A percentile compares a stretch with the other conserved stretches of the same genome.
phyloP scores from a whole-genome alignment of 2,329 filamentous ascomycete species.

The Laburnicola sp. region DNA sequence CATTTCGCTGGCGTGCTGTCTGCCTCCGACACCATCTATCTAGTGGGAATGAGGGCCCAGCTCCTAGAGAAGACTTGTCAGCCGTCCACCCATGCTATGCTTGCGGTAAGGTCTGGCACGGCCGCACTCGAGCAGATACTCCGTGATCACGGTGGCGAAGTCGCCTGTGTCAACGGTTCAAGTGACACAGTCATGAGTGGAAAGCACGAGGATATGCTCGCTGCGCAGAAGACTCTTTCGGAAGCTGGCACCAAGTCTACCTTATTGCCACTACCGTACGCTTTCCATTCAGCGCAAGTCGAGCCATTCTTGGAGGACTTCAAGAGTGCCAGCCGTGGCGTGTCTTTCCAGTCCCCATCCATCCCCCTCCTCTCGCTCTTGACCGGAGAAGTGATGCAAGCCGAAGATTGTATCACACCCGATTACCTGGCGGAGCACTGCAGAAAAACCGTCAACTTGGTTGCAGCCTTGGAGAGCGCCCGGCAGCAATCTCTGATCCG shows the following conservation, averaged over 20 bases:
- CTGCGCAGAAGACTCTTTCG: constrained; percentile 55
- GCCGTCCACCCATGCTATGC: constrained; percentile 67
- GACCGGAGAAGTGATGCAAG: constrained; percentile 38
- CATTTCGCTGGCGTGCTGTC: constrained; percentile 71
- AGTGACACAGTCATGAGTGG: constrained; percentile 73
- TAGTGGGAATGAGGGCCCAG: constrained; percentile 71
- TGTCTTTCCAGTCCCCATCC: constrained; percentile 62
- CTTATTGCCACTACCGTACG: constrained; percentile 65
- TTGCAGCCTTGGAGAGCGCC: no score
- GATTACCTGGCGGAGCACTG: no score
- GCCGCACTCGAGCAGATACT: constrained; percentile 58
- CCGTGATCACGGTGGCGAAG: constrained; percentile 54
- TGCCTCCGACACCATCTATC: constrained; percentile 69
- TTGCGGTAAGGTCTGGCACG: constrained; percentile 58
- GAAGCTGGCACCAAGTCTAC: constrained; percentile 61
- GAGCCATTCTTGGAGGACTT: constrained; percentile 65
- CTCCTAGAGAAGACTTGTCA: constrained; percentile 68
- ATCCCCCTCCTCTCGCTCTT: constrained; percentile 72
- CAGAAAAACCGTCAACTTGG: no score
- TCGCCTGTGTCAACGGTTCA: constrained; percentile 78
- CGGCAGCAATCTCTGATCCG: no score
- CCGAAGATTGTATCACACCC: no score
- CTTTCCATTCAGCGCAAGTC: constrained; percentile 68
- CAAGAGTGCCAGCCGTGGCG: constrained; percentile 56
- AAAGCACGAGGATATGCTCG: constrained; percentile 61